These are phyloP conservation scores for Carex littledalei DNA, from an alignment of 176 grass and related monocot genomes.

Conservation along the genomic window DNA sequence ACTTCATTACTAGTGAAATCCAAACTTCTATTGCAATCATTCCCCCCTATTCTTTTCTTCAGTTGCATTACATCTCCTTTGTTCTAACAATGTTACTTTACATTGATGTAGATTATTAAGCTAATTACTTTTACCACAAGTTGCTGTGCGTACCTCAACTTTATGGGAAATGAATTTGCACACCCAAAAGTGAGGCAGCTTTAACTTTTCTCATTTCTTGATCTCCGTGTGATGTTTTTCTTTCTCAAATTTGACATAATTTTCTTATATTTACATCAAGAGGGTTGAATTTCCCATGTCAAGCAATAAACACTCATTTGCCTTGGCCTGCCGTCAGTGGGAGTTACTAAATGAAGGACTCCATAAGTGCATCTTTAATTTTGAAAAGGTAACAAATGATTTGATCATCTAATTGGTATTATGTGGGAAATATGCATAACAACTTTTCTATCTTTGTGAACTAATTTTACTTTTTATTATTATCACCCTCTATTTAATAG, in stretches of 20 bases:
- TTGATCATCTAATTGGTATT: not conserved
- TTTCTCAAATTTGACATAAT: constrained; percentile 20
- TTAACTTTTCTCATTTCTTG: constrained; percentile 9
- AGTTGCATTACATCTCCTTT: constrained; percentile 11
- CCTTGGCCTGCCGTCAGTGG: constrained; percentile 72
- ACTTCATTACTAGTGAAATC: not conserved
- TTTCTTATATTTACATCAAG: constrained; percentile 38
- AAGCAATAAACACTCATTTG: constrained; percentile 85
- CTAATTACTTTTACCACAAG: constrained; percentile 86
- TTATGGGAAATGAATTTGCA: constrained; percentile 99
- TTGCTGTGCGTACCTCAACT: constrained; percentile 76
- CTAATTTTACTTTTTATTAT: constrained; percentile 23
- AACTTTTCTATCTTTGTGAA: constrained; percentile 15
- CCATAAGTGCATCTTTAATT: constrained; percentile 62
- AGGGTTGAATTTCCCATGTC: constrained; percentile 87
- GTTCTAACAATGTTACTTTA: constrained; percentile 11
- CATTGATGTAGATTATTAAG: constrained; percentile 70
- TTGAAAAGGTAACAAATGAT: constrained; percentile 62
- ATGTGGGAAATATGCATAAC: not conserved
- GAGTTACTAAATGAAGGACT: constrained; percentile 59
- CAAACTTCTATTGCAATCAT: not conserved
- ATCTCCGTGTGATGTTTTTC: constrained; percentile 14
- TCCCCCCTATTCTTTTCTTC: not conserved
- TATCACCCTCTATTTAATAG: constrained; percentile 33
- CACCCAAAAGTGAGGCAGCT: constrained; percentile 66